Evolutionary conservation across 1,139 yeast genomes (phyloP).

Genomic region (Magnusiomyces clavatus): DNA sequence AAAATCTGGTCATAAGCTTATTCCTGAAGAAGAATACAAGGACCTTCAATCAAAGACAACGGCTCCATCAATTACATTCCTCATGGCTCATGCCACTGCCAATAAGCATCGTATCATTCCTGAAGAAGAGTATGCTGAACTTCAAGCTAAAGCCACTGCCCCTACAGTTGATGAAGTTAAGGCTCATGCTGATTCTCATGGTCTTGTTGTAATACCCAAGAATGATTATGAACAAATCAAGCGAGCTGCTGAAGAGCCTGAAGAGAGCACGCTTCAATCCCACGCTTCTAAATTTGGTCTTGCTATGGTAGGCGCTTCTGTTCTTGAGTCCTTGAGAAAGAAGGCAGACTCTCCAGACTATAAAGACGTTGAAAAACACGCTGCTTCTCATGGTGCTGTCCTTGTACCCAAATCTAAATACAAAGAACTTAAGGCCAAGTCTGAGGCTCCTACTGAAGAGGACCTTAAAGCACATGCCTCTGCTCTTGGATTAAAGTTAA

Average conservation of each 20-base stretch:
- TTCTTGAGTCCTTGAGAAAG: conserved; percentile 22
- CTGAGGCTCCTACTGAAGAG: conserved; percentile 9
- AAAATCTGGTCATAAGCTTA: conserved; percentile 3
- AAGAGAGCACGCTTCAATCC: conserved; percentile 9
- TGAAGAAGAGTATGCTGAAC: conserved; percentile 5
- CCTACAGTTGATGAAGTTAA: conserved; percentile 7
- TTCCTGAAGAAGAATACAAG: conserved; percentile 27
- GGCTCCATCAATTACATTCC: background rate
- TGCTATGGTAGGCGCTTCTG: conserved; percentile 22
- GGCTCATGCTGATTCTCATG: conserved; percentile 1
- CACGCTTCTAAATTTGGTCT: conserved; percentile 22
- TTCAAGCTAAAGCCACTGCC: conserved; percentile 6
- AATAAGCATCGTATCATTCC: conserved; percentile 5
- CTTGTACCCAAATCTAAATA: conserved; percentile 17
- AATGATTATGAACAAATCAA: conserved; percentile 23
- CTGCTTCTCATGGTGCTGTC: conserved; percentile 11
- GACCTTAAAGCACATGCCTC: conserved; percentile 33
- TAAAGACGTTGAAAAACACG: conserved; percentile 20
- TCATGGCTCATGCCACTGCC: conserved; percentile 1
- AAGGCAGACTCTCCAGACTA: conserved; percentile 22
- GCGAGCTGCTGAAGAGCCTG: conserved; percentile 11
- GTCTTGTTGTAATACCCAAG: conserved; percentile 15
- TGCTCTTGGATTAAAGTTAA: conserved; percentile 5
- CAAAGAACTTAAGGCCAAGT: conserved; percentile 11
- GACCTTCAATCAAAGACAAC: conserved; percentile 6